Evolutionary conservation across 257 asterid genomes (phyloP), one percentile per base, ranked within the genome.

Genomic region (Nicotiana knightiana): DNA sequence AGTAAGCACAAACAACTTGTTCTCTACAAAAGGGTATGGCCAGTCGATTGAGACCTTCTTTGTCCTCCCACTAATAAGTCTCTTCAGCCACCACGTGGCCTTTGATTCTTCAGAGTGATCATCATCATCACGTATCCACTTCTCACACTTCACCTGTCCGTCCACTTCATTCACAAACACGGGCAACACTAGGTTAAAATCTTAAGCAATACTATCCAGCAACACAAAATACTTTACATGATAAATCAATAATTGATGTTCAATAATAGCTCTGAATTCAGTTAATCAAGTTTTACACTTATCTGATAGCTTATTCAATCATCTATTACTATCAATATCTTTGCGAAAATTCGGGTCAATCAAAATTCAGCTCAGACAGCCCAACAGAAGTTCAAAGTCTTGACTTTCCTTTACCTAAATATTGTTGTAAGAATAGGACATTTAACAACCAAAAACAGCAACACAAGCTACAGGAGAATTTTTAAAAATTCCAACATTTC

Each of bases 71-170:
- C 99, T 97, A 84, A 96, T 91, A 84, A 96, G 87, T 90, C 99
- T 91, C 83, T 92, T 93, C 82, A 93, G 85, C 99, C 98, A 96
- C 98, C 98, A 96, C 11, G 88, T 85, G 58, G 96, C 86, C 87
- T 91, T 93, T 79, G 97, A 91, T 89, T 91, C 96, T 85, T 92
- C 96, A 13, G 95, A 82, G 86, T 86, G 93, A 80, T 89, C 88
- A 76, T 92, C 94, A 82, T 92, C 93, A 87, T 91, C 94, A 15
- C 95, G 96, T 48, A 91, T 96, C 99, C 99, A 96, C 89, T 91
- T 96, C 91, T 96, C 99, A 83, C 99, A 96, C 86, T 93, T 96
- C 67, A 86, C 91, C 85, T 89, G 97, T 84, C 99, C 98, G 88
- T 93, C 98, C 90, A 93, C 98, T 94, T 87, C 86, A 89, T 66